Conservation (phyloP, 179 eudicot species). For the Sideroxylon spinosum region DNA sequence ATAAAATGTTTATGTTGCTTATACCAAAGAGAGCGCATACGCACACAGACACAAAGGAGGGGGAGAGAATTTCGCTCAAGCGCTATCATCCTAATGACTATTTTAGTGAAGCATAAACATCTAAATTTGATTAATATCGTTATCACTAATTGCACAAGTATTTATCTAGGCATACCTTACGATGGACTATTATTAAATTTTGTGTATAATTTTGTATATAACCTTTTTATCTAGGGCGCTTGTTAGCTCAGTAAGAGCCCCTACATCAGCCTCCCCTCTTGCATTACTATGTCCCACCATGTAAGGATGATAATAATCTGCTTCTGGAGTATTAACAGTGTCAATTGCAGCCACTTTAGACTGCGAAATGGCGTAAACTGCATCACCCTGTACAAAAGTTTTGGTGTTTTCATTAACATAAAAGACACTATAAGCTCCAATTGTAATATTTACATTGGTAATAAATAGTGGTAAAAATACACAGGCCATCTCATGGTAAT, state of each 20-base stretch:
- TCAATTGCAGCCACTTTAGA: constrained; percentile 34
- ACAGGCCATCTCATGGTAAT: not conserved
- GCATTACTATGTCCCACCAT: constrained; percentile 44
- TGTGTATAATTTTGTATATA: not conserved
- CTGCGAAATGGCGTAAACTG: constrained; percentile 33
- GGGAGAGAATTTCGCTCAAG: not conserved
- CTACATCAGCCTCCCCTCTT: constrained; percentile 62
- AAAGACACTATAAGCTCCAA: not conserved
- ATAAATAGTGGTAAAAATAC: not conserved
- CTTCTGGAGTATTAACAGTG: constrained; percentile 32
- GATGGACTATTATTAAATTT: not conserved
- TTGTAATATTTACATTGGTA: not conserved
- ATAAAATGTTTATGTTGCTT: too few relatives aligned
- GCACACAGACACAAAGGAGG: not conserved
- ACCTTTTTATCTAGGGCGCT: constrained; percentile 80
- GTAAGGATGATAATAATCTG: constrained; percentile 42
- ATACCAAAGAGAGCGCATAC: too few relatives aligned
- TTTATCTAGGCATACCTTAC: not conserved
- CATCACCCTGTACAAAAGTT: constrained; percentile 33
- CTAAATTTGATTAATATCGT: not conserved
- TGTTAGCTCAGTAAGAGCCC: constrained; percentile 60
- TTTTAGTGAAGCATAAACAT: not conserved
- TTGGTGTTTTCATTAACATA: not conserved
- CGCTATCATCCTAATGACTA: not conserved
- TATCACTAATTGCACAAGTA: not conserved